Evolutionary conservation across 129 eudicot genomes (phyloP).

Genomic region (Solidago caesia): DNA sequence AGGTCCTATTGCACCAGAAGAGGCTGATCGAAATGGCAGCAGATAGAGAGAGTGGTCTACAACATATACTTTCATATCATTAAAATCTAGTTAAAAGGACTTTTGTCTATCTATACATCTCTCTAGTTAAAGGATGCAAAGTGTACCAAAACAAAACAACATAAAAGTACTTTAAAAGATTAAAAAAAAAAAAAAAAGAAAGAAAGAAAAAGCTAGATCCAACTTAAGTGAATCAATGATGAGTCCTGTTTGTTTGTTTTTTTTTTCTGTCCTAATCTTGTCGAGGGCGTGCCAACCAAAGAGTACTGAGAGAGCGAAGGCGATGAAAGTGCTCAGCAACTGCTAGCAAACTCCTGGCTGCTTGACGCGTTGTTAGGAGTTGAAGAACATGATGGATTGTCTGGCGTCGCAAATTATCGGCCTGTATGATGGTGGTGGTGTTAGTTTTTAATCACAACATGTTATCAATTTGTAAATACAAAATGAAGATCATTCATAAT

Average conservation of each 20-base stretch:
- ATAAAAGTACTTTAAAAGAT: constrained; percentile 13
- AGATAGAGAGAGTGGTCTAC: constrained; percentile 20
- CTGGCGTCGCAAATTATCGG: constrained; percentile 69
- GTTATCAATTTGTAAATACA: too few species aligned
- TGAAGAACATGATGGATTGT: constrained; percentile 70
- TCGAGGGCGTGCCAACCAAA: constrained; percentile 74
- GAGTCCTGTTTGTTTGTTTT: background rate
- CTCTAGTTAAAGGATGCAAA: constrained; percentile 37
- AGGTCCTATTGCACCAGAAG: constrained; percentile 17
- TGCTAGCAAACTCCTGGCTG: constrained; percentile 76
- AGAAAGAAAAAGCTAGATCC: constrained; percentile 20
- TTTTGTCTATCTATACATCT: constrained; percentile 53
- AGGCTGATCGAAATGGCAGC: background rate
- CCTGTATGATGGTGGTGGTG: constrained; percentile 37
- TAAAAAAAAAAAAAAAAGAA: background rate
- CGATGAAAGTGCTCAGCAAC: constrained; percentile 85
- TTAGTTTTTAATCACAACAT: background rate
- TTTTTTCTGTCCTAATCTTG: constrained; percentile 41
- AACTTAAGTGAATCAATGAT: constrained; percentile 2
- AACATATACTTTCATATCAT: constrained; percentile 33
- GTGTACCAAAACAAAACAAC: constrained; percentile 13
- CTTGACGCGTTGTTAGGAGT: constrained; percentile 64
- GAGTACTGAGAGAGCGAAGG: constrained; percentile 80
- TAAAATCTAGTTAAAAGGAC: constrained; percentile 33
- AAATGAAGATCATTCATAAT: too few species aligned